Base-by-base conservation (phyloP, 1,284 basidiomycete species). In the Chondrostereum purpureum region DNA sequence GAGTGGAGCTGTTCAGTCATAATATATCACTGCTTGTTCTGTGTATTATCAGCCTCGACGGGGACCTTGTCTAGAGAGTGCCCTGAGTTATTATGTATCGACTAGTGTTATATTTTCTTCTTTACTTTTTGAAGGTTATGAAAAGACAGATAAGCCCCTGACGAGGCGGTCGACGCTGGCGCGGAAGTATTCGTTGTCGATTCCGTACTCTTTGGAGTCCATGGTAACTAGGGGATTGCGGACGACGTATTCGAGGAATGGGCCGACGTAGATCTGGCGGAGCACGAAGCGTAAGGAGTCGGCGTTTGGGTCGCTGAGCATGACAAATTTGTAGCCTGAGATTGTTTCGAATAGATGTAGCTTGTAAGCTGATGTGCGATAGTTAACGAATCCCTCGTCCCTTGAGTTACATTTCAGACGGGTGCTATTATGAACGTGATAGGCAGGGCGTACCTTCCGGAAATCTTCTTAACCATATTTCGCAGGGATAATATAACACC, bases 401-500 rank as follows among this genome's bases (percentile, higher is more conserved):
- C 91, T 92, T 11, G 46, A 24, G 39, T 24, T 40, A 34, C 40
- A 46, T 37, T 12, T 42, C n/a, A 23, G 5, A 38, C 21, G 40
- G n/a, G 3, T 44, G 27, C 17, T 31, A 46, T 4, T 41, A 41
- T 39, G 40, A 17, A 41, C 46, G 39, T 19, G 44, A 47, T 19
- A 33, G 34, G 27, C 10, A 65, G 69, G 12, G 17, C 47, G 58
- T 58, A 91, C 91, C 81, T 78, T 55, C 86, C 85, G 14, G 91
- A 88, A 11, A 99, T 65, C 66, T 96, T 98, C 70, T 87, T 94
- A 59, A 94, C 75, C 91, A 99, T 94, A 63, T 93, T 95, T 45
- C 92, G 70, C 53, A 99, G 63, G 5, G 92, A 95, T 44, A 97
- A 73, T 14, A 99, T 77, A 37, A 99, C 89, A 49, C 96, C 96